Conservation (phyloP, 108 stramenopile genomes). For the Skeletonema tropicum region DNA sequence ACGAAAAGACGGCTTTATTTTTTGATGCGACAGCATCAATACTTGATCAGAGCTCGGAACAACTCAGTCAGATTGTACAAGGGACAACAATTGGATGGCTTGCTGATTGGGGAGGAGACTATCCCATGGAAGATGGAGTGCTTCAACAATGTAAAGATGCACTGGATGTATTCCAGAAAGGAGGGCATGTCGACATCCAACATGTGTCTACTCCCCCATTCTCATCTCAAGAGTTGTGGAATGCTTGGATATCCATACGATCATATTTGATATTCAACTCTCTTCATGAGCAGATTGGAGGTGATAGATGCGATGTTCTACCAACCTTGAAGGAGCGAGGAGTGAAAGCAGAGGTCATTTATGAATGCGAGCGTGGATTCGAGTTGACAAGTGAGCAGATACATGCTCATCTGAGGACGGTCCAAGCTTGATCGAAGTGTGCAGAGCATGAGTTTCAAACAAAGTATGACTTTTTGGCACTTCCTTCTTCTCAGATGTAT, state of each 20-base stretch:
- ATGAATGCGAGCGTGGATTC: conserved; percentile 52
- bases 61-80: conserved; percentile 3
- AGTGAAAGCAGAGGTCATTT: conserved; percentile 46
- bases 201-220: conserved; percentile 17
- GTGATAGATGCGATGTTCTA: conserved; percentile 17
- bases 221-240: conserved; percentile 43
- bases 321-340: conserved; percentile 5
- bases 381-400: conserved; percentile 21
- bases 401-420: conserved; percentile 15
- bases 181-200: conserved; percentile 19
- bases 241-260: conserved; percentile 51
- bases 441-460: background rate
- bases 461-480: conserved; percentile 48
- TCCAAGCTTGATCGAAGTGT: conserved; percentile 12
- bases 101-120: conserved; percentile 53
- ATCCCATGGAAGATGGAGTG: conserved; percentile 58
- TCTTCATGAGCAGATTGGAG: conserved; percentile 19
- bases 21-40: conserved; percentile 53
- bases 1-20: conserved; percentile 3
- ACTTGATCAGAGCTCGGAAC: background rate
- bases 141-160: conserved; percentile 31
- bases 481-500: conserved; percentile 58
- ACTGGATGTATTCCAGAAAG: conserved; percentile 27
- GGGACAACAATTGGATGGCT: conserved; percentile 54
- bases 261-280: conserved; percentile 19